Evolutionary conservation across 1,139 yeast species (phyloP).

Genomic region (Candida anutae): DNA sequence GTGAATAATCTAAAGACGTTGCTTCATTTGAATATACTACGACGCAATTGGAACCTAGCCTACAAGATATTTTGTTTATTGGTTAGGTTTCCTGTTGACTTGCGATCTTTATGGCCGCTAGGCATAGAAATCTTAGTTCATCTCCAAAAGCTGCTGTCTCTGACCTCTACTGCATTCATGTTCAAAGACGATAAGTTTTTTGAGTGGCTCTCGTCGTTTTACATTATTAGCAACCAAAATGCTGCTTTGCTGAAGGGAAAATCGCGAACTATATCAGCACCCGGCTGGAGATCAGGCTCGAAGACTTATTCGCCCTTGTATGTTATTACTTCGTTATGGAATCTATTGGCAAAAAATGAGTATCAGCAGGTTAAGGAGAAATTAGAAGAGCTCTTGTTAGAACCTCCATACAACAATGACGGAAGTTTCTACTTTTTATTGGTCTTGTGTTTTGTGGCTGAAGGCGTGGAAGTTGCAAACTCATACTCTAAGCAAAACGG

Average conservation of each 20-base stretch:
- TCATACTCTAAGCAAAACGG: not conserved
- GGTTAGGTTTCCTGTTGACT: conserved; percentile 43
- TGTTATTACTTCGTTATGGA: conserved; percentile 30
- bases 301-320: conserved; percentile 30
- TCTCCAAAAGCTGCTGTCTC: conserved; percentile 2
- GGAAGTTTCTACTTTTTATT: conserved; percentile 32
- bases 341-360: conserved; percentile 20
- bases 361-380: conserved; percentile 18
- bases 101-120: conserved; percentile 51
- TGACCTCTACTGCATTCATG: not conserved
- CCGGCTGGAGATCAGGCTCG: conserved; percentile 34
- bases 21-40: conserved; percentile 31
- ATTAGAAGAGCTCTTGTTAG: conserved; percentile 33
- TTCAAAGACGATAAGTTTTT: conserved; percentile 24
- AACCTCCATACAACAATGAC: conserved; percentile 38
- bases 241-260: conserved; percentile 5
- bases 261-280: conserved; percentile 18
- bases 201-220: conserved; percentile 27
- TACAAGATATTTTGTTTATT: conserved; percentile 44
- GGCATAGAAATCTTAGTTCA: conserved; percentile 37
- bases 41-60: conserved; percentile 47
- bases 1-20: conserved; percentile 23
- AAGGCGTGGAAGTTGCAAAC: conserved; percentile 9
- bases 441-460: conserved; percentile 20
- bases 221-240: conserved; percentile 6